phyloP scores from a whole-genome alignment of 75 land plant species.

The Pinus tabuliformis region DNA sequence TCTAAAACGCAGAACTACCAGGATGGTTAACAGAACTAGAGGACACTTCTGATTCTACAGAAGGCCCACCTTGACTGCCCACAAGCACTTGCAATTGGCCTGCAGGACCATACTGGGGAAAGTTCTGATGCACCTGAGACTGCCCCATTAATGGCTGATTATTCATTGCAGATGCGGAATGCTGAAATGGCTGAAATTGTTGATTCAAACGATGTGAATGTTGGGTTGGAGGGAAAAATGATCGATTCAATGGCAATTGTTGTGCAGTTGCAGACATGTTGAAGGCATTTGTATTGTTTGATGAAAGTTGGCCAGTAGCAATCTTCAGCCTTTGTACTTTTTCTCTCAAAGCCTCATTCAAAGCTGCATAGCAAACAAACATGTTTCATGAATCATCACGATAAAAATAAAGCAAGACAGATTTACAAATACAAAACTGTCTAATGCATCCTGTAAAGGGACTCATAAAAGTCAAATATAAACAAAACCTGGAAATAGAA shows the following conservation, averaged over 20 bases:
- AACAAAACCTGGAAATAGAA: no score
- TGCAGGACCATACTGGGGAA: constrained; percentile 60
- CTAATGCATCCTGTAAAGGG: no score
- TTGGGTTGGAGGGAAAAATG: constrained; percentile 30
- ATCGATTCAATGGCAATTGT: constrained; percentile 33
- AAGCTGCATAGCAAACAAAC: constrained; percentile 28
- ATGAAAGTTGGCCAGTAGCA: constrained; percentile 51
- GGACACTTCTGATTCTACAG: constrained; percentile 54
- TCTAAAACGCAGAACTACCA: not conserved
- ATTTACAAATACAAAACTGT: no score
- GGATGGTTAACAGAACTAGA: constrained; percentile 53
- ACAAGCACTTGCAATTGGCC: constrained; percentile 64
- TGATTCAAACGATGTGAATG: constrained; percentile 31
- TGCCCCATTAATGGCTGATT: constrained; percentile 40
- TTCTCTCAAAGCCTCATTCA: constrained; percentile 62
- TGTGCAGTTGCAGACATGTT: constrained; percentile 58
- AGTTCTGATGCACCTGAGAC: constrained; percentile 36
- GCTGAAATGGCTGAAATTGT: constrained; percentile 43
- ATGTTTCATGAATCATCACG: not conserved
- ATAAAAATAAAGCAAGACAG: not conserved
- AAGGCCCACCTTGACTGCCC: constrained; percentile 31
- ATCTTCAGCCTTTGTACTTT: constrained; percentile 67
- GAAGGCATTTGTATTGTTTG: constrained; percentile 32
- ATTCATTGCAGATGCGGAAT: constrained; percentile 29
- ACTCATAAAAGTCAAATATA: no score